These are phyloP conservation scores for Penicillium dipodomyicola DNA, from an alignment of 495 filamentous ascomycete species.

Conservation along the genomic window DNA sequence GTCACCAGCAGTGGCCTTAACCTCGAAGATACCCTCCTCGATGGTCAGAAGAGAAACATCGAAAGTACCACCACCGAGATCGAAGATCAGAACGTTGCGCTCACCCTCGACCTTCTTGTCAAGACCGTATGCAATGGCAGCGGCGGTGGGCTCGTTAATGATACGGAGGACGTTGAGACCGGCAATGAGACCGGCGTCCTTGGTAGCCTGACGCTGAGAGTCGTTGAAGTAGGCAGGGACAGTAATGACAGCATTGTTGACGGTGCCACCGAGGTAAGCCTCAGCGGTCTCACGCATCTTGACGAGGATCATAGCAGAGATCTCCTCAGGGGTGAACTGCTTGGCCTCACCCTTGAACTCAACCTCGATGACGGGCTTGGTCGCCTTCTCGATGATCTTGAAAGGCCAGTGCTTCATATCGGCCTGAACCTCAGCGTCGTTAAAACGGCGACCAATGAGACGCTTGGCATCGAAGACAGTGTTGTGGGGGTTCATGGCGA, in stretches of 20 bases:
- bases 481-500: slow-evolving; percentile 96
- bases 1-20: slow-evolving; percentile 97
- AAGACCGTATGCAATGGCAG: slow-evolving; percentile 95
- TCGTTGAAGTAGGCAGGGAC: slow-evolving; percentile 99
- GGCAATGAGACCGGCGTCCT: slow-evolving; percentile 94
- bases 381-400: slow-evolving; percentile 87
- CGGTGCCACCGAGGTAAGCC: slow-evolving; percentile 84
- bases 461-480: slow-evolving; percentile 99
- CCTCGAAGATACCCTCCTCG: slow-evolving; percentile 99
- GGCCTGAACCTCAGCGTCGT: slow-evolving; percentile 95
- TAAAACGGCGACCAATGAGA: slow-evolving; percentile 91
- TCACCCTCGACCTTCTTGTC: slow-evolving; percentile 96
- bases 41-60: slow-evolving; percentile 99
- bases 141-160: slow-evolving; percentile 94
- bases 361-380: slow-evolving; percentile 90
- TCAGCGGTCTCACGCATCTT: slow-evolving; percentile 98
- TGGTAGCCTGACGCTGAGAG: slow-evolving; percentile 95
- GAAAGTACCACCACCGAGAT: slow-evolving; percentile 99
- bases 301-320: slow-evolving; percentile 77
- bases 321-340: slow-evolving; percentile 89
- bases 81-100: slow-evolving; percentile 98
- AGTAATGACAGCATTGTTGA: slow-evolving; percentile 92
- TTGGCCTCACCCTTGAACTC: slow-evolving; percentile 93
- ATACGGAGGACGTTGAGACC: slow-evolving; percentile 95
- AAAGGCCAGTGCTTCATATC: slow-evolving; percentile 98